Conservation (phyloP, 768 basidiomycete genomes). For the Kwoniella dendrophila region DNA sequence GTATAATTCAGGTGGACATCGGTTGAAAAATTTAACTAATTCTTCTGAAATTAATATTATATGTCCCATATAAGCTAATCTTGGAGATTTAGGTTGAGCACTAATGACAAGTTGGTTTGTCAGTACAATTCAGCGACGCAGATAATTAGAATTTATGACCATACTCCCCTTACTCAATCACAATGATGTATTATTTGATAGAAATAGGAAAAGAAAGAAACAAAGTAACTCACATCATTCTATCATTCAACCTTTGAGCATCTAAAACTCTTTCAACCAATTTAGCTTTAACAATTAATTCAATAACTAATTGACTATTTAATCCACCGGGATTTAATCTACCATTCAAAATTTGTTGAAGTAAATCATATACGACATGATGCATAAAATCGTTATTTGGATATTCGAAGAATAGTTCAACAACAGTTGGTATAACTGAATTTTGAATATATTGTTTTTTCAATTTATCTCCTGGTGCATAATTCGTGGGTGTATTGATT, state of each 20-base stretch:
- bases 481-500: constrained; percentile 10
- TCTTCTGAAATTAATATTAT: constrained; percentile 93
- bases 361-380: constrained; percentile 90
- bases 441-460: constrained; percentile 77
- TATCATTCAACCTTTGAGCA: constrained; percentile 77
- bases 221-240: constrained; percentile 68
- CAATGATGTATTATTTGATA: background rate
- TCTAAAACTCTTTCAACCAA: constrained; percentile 85
- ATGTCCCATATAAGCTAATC: constrained; percentile 96
- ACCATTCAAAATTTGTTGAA: constrained; percentile 93
- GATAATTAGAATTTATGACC: background rate
- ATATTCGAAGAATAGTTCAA: constrained; percentile 92
- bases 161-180: background rate
- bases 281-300: constrained; percentile 81
- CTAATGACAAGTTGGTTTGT: constrained; percentile 55
- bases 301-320: constrained; percentile 79
- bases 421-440: constrained; percentile 70
- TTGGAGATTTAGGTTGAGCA: constrained; percentile 61
- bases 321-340: constrained; percentile 72
- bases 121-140: background rate
- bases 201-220: background rate
- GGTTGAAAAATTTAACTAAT: constrained; percentile 82
- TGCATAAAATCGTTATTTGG: constrained; percentile 99
- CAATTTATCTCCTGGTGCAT: constrained; percentile 68
- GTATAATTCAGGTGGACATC: constrained; percentile 78